A percentile compares a stretch with the other conserved stretches of the same genome.
Evolutionary conservation across 108 stramenopile genomes (phyloP).

Genomic region (Skeletonema menzelii): DNA sequence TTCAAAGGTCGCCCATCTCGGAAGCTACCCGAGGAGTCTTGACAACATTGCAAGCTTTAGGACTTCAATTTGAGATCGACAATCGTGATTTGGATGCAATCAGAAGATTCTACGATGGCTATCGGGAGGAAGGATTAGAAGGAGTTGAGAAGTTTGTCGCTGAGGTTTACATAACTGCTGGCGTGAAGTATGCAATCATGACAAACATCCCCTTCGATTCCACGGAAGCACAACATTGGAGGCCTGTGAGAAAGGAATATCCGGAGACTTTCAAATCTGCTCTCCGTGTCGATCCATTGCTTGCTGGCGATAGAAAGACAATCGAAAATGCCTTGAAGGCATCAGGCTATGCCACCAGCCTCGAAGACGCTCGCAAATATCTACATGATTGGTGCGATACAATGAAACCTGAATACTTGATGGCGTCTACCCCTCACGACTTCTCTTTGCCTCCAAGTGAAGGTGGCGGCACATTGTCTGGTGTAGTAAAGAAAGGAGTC

Average conservation of each 20-base stretch:
- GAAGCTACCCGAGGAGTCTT: slow-evolving; percentile 89
- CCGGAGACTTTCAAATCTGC: slow-evolving; percentile 76
- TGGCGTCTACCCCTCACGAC: slow-evolving; percentile 86
- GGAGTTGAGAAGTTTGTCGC: slow-evolving; percentile 61
- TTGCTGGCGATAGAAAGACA: slow-evolving; percentile 68
- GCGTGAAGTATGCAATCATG: slow-evolving; percentile 86
- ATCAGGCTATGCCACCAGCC: slow-evolving; percentile 66
- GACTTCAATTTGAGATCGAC: slow-evolving; percentile 47
- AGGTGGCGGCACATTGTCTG: slow-evolving; percentile 42
- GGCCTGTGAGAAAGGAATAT: slow-evolving; percentile 61
- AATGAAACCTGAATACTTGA: slow-evolving; percentile 91
- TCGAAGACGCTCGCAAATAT: slow-evolving; percentile 79
- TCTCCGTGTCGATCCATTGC: slow-evolving; percentile 87
- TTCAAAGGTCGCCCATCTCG: slow-evolving; percentile 77
- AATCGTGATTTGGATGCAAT: slow-evolving; percentile 71
- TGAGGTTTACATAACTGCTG: slow-evolving; percentile 55
- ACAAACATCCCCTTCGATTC: slow-evolving; percentile 93
- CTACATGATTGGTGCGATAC: slow-evolving; percentile 81
- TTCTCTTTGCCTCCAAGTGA: slow-evolving; percentile 49
- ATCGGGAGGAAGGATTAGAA: slow-evolving; percentile 46
- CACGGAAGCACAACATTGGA: slow-evolving; percentile 75
- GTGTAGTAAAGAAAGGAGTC: slow-evolving; percentile 49
- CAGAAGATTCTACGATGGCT: slow-evolving; percentile 55
- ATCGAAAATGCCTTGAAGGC: slow-evolving; percentile 60
- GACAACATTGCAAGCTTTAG: slow-evolving; percentile 67